phyloP scores from a whole-genome alignment of 225 moss, liverwort and hornwort genomes.

The Climacium dendroides region DNA sequence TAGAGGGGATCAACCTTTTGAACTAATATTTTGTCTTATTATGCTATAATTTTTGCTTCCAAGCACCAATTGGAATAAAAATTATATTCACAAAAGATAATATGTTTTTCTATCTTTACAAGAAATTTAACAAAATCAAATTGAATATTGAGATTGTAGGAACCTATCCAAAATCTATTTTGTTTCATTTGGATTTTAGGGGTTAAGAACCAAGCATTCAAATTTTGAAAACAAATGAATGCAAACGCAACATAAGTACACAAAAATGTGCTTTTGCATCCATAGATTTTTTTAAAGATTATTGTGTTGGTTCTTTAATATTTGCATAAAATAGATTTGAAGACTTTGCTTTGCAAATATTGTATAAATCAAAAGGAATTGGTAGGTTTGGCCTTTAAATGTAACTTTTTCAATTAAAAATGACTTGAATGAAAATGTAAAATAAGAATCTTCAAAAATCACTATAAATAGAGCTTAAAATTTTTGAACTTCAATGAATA shows the following conservation, averaged over 20 bases:
- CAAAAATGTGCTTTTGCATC: accelerated
- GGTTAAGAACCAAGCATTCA: background rate
- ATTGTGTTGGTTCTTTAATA: background rate
- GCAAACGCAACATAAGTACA: background rate
- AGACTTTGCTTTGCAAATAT: background rate
- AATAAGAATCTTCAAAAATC: background rate
- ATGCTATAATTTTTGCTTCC: background rate
- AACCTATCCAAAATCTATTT: accelerated
- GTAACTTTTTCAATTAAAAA: background rate
- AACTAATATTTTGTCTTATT: background rate
- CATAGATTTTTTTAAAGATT: background rate
- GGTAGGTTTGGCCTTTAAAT: background rate
- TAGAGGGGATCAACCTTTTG: accelerated
- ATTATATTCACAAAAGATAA: too few relatives aligned
- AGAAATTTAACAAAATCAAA: background rate
- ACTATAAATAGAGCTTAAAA: background rate
- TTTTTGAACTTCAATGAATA: background rate
- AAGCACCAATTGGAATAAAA: background rate
- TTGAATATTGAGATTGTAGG: accelerated
- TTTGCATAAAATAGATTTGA: background rate
- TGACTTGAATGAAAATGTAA: background rate
- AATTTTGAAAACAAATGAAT: background rate
- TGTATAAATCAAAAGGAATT: background rate
- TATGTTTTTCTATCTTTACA: background rate
- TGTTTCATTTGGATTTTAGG: accelerated